Conservation (phyloP, 768 basidiomycete species). For the Phaeotremella fagi region DNA sequence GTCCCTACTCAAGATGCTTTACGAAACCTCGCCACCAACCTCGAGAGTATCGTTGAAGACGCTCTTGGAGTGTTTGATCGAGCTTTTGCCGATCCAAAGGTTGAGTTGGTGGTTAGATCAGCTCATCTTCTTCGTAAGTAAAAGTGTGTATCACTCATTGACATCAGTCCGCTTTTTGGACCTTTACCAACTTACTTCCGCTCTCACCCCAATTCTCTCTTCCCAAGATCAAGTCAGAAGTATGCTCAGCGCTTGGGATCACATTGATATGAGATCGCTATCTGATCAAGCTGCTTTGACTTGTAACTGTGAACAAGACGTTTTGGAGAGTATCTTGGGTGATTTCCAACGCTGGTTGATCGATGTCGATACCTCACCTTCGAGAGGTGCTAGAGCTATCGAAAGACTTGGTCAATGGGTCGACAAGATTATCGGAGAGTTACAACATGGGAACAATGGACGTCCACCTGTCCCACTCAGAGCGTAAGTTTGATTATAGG, state of each 20-base stretch:
- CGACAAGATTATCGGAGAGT: conserved; percentile 8
- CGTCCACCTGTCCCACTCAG: conserved; percentile 2
- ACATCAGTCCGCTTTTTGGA: conserved; percentile 27
- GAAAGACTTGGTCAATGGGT: conserved; percentile 20
- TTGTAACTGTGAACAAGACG: conserved; percentile 58
- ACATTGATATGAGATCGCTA: conserved; percentile 14
- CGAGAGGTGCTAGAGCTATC: conserved; percentile 5
- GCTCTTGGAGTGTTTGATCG: conserved; percentile 6
- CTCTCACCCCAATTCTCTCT: conserved; percentile 28
- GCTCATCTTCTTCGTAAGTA: conserved; percentile 33
- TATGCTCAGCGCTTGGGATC: conserved; percentile 30
- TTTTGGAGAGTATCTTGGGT: conserved; percentile 63
- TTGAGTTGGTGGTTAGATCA: conserved; percentile 23
- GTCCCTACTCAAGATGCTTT: conserved; percentile 4
- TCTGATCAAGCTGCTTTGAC: conserved; percentile 25
- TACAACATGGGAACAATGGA: not conserved
- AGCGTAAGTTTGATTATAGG: conserved; percentile 6
- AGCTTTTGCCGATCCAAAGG: conserved; percentile 21
- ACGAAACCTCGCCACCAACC: conserved; percentile 11
- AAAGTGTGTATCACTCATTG: not conserved
- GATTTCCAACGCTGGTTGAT: conserved; percentile 23
- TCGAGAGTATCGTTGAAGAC: conserved; percentile 21
- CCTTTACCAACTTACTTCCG: conserved; percentile 21
- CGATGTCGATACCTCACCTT: not conserved
- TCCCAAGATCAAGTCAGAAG: conserved; percentile 7